Conservation (phyloP, 768 basidiomycete genomes). For the Trametes cingulata region DNA sequence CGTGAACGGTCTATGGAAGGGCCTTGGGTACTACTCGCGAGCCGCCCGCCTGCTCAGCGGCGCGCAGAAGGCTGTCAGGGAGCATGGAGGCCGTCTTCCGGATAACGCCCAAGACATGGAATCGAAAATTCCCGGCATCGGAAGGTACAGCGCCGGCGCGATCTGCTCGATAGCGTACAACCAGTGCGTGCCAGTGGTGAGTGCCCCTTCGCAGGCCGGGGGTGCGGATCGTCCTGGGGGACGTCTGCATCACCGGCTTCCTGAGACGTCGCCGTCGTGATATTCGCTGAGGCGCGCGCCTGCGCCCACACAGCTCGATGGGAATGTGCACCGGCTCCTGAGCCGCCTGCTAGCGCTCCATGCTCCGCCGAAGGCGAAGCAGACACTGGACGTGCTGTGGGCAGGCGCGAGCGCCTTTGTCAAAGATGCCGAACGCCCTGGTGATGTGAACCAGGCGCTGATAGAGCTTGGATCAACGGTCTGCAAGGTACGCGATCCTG, state of each 20-base stretch:
- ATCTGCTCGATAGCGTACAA: conserved; percentile 89
- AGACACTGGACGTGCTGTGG: conserved; percentile 83
- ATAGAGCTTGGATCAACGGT: conserved; percentile 95
- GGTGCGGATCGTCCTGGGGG: not conserved
- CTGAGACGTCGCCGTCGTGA: conserved; percentile 7
- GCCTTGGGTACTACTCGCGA: conserved; percentile 87
- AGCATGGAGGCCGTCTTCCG: conserved; percentile 72
- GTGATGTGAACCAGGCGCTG: conserved; percentile 89
- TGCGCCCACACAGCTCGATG: conserved; percentile 69
- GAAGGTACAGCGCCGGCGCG: conserved; percentile 84
- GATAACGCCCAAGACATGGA: conserved; percentile 81
- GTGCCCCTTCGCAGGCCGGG: conserved; percentile 35
- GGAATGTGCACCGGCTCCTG: conserved; percentile 86
- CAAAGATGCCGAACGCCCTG: conserved; percentile 54
- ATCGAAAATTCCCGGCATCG: conserved; percentile 82
- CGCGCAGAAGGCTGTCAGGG: conserved; percentile 74
- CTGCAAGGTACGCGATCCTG: conserved; percentile 83
- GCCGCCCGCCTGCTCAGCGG: conserved; percentile 80
- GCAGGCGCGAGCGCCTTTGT: conserved; percentile 72
- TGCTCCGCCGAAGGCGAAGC: conserved; percentile 78
- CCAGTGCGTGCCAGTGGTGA: conserved; percentile 78
- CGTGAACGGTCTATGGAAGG: conserved; percentile 90
- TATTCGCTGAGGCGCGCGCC: conserved; percentile 8
- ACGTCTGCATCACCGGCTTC: conserved; percentile 3
- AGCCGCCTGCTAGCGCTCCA: conserved; percentile 82